phyloP scores from a whole-genome alignment of 345 rosid species.

The Boechera divaricarpa region DNA sequence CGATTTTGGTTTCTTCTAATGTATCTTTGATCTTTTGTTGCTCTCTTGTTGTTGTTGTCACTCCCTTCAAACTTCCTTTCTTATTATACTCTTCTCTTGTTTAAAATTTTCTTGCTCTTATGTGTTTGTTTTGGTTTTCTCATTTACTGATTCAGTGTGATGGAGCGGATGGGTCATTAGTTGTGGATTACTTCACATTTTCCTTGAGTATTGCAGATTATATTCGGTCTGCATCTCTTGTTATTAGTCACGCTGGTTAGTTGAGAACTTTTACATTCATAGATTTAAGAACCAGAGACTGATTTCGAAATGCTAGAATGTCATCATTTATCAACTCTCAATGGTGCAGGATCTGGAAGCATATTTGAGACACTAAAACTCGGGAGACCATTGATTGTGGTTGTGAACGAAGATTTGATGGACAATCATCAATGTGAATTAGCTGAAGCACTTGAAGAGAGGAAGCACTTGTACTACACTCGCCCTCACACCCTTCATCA shows the following conservation, averaged over 20 bases:
- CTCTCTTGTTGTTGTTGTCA: not conserved
- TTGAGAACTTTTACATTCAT: not conserved
- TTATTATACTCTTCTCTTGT: not conserved
- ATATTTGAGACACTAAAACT: constrained; percentile 84
- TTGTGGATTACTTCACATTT: constrained; percentile 87
- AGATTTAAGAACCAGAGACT: not conserved
- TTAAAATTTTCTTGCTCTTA: not conserved
- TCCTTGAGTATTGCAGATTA: constrained; percentile 84
- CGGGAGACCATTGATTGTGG: constrained; percentile 84
- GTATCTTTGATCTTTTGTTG: too few relatives aligned
- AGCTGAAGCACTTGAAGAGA: constrained; percentile 87
- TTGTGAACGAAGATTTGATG: constrained; percentile 93
- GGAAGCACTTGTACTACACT: constrained; percentile 77
- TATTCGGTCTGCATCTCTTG: constrained; percentile 85
- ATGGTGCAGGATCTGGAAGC: constrained; percentile 84
- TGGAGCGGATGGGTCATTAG: constrained; percentile 70
- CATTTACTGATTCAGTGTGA: constrained; percentile 48
- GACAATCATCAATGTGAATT: constrained; percentile 95
- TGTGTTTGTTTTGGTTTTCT: not conserved
- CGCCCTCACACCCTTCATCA: constrained; percentile 66
- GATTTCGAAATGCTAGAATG: not conserved
- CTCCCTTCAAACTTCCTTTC: too few relatives aligned
- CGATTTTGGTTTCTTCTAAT: too few relatives aligned
- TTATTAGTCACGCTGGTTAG: constrained; percentile 89
- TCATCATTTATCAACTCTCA: not conserved